A percentile compares a stretch with the other conserved stretches of the same genome.
phyloP scores from a whole-genome alignment of 148 eudicot species.

The Rhododendron ovatum region DNA sequence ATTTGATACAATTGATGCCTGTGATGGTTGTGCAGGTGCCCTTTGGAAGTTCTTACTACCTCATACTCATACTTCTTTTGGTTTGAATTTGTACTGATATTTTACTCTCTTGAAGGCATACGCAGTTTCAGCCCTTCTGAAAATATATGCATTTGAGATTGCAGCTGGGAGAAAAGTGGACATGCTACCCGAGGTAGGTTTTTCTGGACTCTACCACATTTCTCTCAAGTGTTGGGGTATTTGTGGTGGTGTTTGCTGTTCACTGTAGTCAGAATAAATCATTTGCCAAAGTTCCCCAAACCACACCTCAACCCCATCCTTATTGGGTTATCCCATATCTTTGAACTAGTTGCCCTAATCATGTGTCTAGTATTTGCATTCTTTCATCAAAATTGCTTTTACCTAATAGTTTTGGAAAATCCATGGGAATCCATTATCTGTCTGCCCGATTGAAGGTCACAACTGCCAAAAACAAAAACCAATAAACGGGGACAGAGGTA shows the following conservation, averaged over 20 bases:
- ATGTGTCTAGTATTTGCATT: not conserved
- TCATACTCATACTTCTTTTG: not conserved
- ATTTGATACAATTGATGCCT: not conserved
- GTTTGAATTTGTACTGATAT: not conserved
- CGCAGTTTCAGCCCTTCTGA: slow-evolving; percentile 87
- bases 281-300: not conserved
- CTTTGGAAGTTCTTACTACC: not conserved
- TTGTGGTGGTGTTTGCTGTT: not conserved
- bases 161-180: slow-evolving; percentile 86
- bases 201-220: not conserved
- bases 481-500: not conserved
- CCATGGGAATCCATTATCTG: not conserved
- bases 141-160: slow-evolving; percentile 81
- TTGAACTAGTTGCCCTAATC: not conserved
- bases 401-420: not conserved
- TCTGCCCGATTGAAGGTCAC: not conserved
- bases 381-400: not conserved
- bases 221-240: not conserved
- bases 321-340: not conserved
- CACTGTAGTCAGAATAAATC: not conserved
- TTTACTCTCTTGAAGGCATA: slow-evolving; percentile 57
- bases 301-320: not conserved
- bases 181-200: slow-evolving; percentile 80
- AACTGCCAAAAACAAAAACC: not conserved
- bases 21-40: not conserved